phyloP scores from a whole-genome alignment of 192 early-diverging fungal genomes.

The Dissophora globulifera region DNA sequence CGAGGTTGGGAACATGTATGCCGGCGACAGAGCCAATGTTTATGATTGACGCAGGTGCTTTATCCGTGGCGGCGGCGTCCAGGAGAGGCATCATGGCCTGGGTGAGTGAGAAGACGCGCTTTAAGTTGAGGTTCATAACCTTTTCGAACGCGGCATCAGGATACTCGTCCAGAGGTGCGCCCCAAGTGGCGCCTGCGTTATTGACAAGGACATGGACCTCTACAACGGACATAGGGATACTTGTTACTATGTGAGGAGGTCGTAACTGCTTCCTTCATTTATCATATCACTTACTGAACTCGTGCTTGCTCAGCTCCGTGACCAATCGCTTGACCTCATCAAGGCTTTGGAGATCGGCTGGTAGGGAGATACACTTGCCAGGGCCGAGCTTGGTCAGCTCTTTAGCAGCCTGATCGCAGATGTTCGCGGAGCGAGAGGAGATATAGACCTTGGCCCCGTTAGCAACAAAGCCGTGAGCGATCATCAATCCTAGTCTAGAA shows the following conservation, averaged over 20 bases:
- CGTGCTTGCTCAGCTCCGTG: conserved; percentile 64
- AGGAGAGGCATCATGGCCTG: conserved; percentile 81
- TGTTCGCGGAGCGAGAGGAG: conserved; percentile 76
- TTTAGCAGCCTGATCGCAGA: conserved; percentile 68
- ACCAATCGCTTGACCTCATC: conserved; percentile 69
- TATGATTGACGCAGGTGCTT: conserved; percentile 82
- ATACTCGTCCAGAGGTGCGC: conserved; percentile 61
- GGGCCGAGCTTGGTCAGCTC: conserved; percentile 76
- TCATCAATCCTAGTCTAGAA: conserved; percentile 64
- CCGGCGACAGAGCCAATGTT: conserved; percentile 89
- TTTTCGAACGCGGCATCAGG: conserved; percentile 75
- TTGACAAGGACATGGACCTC: conserved; percentile 91
- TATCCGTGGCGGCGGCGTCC: conserved; percentile 64
- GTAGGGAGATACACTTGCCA: conserved; percentile 77
- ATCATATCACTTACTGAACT: conserved; percentile 59
- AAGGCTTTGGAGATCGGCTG: conserved; percentile 77
- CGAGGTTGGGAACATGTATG: conserved; percentile 57
- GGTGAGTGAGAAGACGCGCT: conserved; percentile 83
- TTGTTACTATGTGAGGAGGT: too few relatives aligned
- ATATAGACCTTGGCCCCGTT: conserved; percentile 95
- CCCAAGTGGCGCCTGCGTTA: conserved; percentile 81
- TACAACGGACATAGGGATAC: too few relatives aligned
- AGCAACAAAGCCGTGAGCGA: conserved; percentile 77
- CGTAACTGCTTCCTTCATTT: too few relatives aligned
- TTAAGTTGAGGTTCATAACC: conserved; percentile 88